A percentile compares a stretch with the other conserved stretches of the same genome.
Conservation (phyloP, 306 rosid species). For the Inga oerstediana region DNA sequence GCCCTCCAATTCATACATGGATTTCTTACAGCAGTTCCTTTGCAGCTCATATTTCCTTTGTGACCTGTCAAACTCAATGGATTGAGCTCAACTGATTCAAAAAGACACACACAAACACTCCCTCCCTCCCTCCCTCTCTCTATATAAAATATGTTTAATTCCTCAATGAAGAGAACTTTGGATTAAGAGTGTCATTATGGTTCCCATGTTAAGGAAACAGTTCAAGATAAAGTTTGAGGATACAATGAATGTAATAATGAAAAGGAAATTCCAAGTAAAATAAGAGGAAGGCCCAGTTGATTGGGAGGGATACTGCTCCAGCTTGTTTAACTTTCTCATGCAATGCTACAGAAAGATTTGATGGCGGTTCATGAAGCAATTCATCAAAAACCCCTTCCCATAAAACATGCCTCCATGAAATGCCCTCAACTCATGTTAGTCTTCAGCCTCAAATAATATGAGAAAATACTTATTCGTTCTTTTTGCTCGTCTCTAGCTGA, state of each 20-base stretch:
- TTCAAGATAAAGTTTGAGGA: neutral
- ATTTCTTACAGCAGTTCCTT: constrained; percentile 49
- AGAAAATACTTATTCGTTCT: constrained; percentile 37
- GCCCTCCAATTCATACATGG: constrained; percentile 33
- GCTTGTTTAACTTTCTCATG: constrained; percentile 4
- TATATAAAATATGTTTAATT: neutral
- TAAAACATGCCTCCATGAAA: neutral
- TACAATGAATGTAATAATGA: neutral
- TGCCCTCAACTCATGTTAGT: neutral
- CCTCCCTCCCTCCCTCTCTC: neutral
- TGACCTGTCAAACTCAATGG: constrained; percentile 46
- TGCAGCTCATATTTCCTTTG: constrained; percentile 41
- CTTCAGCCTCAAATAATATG: constrained; percentile 29
- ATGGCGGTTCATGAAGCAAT: constrained; percentile 23
- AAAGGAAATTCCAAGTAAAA: neutral
- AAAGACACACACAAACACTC: neutral
- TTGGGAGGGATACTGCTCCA: constrained; percentile 27
- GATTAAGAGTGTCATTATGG: neutral
- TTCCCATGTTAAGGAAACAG: neutral
- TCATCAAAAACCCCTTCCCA: neutral
- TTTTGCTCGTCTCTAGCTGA: constrained; percentile 41
- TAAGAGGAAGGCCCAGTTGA: constrained; percentile 44
- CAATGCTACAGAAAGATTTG: constrained; percentile 22
- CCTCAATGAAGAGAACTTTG: neutral
- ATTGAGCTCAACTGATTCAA: neutral